Conservation (phyloP, 441 rosid genomes). For the Populus hybrid region DNA sequence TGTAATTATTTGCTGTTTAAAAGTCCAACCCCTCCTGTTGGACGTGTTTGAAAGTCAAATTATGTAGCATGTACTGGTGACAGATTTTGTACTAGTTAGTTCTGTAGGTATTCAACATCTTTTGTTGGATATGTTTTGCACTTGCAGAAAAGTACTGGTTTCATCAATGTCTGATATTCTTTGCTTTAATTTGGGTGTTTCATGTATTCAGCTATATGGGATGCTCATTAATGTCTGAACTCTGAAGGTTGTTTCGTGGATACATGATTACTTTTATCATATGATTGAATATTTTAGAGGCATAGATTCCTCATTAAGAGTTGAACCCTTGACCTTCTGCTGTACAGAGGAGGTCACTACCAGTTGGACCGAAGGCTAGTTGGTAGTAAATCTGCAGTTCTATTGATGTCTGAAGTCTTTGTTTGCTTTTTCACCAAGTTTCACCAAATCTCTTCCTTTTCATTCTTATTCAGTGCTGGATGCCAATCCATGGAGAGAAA, state of each 20-base stretch:
- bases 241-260: background rate
- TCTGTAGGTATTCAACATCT: background rate
- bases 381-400: conserved; percentile 6
- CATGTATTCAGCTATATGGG: background rate
- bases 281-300: background rate
- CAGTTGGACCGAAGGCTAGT: background rate
- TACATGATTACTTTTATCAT: background rate
- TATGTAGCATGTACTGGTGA: too few relatives aligned
- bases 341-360: background rate
- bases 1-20: background rate
- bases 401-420: background rate
- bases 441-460: background rate
- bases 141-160: background rate
- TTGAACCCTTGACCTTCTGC: background rate
- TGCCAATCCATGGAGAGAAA: conserved; percentile 92
- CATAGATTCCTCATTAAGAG: background rate
- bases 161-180: background rate
- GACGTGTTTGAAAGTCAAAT: background rate
- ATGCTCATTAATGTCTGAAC: background rate
- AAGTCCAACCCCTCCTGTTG: background rate
- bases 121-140: background rate
- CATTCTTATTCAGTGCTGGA: conserved; percentile 62
- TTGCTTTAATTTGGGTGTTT: background rate
- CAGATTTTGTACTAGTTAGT: too few relatives aligned
- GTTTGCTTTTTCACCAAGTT: conserved; percentile 5